A percentile compares a stretch with the other conserved stretches of the same genome.
These are phyloP conservation scores for Hemisphaericaspora xylofermentans DNA, from an alignment of 1,139 yeast species.

Conservation along the genomic window DNA sequence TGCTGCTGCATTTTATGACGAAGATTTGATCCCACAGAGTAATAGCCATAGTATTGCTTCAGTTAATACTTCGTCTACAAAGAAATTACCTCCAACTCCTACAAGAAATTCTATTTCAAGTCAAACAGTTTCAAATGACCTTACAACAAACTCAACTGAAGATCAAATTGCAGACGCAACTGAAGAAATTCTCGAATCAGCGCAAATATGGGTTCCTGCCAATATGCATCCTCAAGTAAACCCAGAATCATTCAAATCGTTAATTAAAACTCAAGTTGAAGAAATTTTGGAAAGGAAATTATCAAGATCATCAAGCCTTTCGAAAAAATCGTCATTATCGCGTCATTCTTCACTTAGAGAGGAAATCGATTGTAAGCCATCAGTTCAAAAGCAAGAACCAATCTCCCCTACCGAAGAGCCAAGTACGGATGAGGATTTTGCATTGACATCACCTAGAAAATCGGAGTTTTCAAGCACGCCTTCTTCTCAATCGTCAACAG, in stretches of 20 bases:
- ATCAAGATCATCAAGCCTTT: conserved; percentile 26
- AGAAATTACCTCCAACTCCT: neutral
- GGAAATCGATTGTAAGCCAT: neutral
- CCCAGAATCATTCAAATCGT: conserved; percentile 84
- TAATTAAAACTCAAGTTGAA: conserved; percentile 76
- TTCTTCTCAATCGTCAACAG: conserved; percentile 8
- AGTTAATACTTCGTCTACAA: no score
- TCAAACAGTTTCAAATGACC: conserved; percentile 4
- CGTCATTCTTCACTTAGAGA: conserved; percentile 10
- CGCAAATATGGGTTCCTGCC: conserved; percentile 89
- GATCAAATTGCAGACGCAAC: neutral
- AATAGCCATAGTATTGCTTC: neutral
- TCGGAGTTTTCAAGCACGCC: conserved; percentile 1
- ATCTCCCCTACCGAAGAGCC: neutral
- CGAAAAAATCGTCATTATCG: conserved; percentile 33
- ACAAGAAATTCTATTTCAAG: neutral
- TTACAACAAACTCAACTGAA: neutral
- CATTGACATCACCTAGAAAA: conserved; percentile 1
- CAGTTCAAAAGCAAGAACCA: neutral
- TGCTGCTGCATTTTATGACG: conserved; percentile 6
- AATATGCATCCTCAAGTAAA: conserved; percentile 89
- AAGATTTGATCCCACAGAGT: conserved; percentile 10
- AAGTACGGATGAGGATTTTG: neutral
- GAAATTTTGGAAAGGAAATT: conserved; percentile 54
- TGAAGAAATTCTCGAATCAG: conserved; percentile 21